These are phyloP conservation scores for Dendrobium huoshanense DNA, from an alignment of 106 monocot species.

Conservation along the genomic window DNA sequence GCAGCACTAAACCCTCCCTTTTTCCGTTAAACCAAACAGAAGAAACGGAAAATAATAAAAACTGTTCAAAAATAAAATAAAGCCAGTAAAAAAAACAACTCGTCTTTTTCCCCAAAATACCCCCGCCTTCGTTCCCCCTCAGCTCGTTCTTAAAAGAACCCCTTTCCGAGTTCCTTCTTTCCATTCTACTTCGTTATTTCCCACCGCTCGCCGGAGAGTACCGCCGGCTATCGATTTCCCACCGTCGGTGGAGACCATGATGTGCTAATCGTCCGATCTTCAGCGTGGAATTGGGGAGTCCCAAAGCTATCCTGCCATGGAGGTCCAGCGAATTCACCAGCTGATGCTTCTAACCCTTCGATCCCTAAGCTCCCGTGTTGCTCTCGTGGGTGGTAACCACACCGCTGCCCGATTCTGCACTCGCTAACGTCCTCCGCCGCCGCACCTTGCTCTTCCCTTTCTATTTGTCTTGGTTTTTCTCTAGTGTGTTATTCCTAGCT, in stretches of 20 bases:
- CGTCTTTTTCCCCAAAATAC: neutral
- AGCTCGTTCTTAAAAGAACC: neutral
- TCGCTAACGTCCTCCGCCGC: conserved; percentile 38
- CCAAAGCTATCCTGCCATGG: neutral
- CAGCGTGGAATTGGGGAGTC: neutral
- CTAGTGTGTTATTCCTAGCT: neutral
- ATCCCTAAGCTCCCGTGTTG: conserved; percentile 32
- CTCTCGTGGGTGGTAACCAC: conserved; percentile 96
- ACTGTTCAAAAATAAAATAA: neutral
- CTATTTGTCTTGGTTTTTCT: neutral
- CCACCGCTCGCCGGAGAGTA: neutral
- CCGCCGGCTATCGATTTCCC: neutral
- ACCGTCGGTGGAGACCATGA: conserved; percentile 8
- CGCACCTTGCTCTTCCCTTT: neutral
- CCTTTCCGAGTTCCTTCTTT: neutral
- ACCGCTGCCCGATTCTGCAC: conserved; percentile 91
- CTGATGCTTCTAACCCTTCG: neutral
- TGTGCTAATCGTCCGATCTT: neutral
- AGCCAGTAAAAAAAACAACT: neutral
- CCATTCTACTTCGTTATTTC: neutral
- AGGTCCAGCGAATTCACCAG: neutral
- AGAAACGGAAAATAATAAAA: neutral
- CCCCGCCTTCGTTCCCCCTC: neutral
- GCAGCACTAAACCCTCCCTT: no score
- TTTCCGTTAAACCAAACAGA: no score